Percentiles rank a stretch among this genome's conserved stretches.
phyloP scores from a whole-genome alignment of 2,329 filamentous ascomycete genomes.

The Aspergillus phoenicis region DNA sequence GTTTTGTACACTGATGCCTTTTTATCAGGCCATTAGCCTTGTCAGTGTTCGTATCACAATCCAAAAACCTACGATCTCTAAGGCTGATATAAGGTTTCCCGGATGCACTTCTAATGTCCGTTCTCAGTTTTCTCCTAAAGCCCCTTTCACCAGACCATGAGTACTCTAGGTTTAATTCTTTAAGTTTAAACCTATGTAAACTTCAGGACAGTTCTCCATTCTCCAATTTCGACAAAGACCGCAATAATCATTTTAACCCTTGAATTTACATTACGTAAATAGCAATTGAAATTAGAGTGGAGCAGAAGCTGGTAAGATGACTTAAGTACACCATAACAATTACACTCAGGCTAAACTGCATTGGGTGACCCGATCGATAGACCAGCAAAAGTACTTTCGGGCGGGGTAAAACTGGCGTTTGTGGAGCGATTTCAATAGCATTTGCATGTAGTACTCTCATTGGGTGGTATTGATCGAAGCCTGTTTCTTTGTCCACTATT shows the following conservation, averaged over 20 bases:
- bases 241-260: neutral
- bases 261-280: neutral
- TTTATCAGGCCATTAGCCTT: no score
- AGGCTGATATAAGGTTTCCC: neutral
- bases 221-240: neutral
- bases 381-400: neutral
- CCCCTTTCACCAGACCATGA: neutral
- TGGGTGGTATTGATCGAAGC: conserved; percentile 4
- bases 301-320: no score
- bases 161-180: neutral
- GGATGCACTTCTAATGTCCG: neutral
- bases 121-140: neutral
- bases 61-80: neutral
- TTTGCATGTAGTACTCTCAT: neutral
- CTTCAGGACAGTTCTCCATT: neutral
- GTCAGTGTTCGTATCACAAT: no score
- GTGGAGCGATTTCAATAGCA: conserved; percentile 1
- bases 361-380: neutral
- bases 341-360: neutral
- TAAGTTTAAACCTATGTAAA: neutral
- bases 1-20: no score
- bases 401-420: conserved; percentile 6
- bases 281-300: no score
- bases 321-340: no score
- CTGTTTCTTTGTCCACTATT: conserved; percentile 5